Percentiles rank a stretch among this genome's conserved stretches.
Conservation (phyloP, 345 rosid species). For the Eucalyptus urophylla region DNA sequence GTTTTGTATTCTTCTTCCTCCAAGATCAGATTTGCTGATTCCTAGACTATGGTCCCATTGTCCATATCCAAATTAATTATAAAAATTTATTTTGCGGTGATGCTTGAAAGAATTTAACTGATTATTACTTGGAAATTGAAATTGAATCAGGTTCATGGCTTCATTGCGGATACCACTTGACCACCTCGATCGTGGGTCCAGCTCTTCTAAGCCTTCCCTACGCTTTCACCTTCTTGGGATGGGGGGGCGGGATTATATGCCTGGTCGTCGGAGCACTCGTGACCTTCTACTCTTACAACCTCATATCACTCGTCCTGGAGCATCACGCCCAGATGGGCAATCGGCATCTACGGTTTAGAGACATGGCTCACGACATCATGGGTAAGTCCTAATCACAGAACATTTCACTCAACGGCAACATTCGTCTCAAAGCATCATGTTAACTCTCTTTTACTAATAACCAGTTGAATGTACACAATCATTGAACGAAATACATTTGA, state of each 20-base stretch:
- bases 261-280: slow-evolving; percentile 52
- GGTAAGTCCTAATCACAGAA: slow-evolving; percentile 17
- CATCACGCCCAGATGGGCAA: slow-evolving; percentile 52
- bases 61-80: not conserved
- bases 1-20: not conserved
- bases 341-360: slow-evolving; percentile 78
- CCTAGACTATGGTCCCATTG: not conserved
- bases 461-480: not conserved
- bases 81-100: too few species aligned
- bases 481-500: not conserved
- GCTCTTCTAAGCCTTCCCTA: slow-evolving; percentile 71
- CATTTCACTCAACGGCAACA: not conserved
- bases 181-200: slow-evolving; percentile 82
- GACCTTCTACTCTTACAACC: slow-evolving; percentile 72
- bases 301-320: slow-evolving; percentile 63
- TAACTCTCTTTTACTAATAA: not conserved
- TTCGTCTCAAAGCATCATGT: not conserved
- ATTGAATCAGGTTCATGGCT: slow-evolving; percentile 64
- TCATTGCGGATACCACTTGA: slow-evolving; percentile 77
- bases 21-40: not conserved
- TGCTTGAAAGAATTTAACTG: not conserved
- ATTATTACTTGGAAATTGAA: not conserved
- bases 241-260: slow-evolving; percentile 42
- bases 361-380: slow-evolving; percentile 73
- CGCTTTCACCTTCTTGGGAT: slow-evolving; percentile 71